These are phyloP conservation scores for Tylopilus sp. DNA, from an alignment of 1,284 basidiomycete species.

Conservation along the genomic window DNA sequence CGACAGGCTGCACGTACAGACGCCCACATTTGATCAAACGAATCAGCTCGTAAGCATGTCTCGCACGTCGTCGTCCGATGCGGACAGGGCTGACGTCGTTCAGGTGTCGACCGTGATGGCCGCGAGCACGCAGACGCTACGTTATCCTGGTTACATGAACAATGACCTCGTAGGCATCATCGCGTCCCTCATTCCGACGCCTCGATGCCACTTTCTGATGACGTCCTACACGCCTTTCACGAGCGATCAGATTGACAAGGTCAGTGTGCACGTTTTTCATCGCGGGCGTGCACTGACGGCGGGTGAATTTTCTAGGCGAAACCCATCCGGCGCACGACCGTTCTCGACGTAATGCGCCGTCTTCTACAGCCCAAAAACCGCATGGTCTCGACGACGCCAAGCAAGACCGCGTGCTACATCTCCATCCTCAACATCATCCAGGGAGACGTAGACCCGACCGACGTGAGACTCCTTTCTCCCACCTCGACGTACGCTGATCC, in stretches of 20 bases:
- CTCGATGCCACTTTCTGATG: constrained; percentile 99
- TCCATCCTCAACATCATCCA: constrained; percentile 99
- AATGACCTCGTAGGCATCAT: constrained; percentile 98
- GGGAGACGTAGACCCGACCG: constrained; percentile 96
- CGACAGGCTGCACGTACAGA: constrained; percentile 87
- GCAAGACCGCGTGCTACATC: constrained; percentile 93
- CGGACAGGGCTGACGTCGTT: constrained; percentile 6
- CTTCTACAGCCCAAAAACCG: constrained; percentile 98
- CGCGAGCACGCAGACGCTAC: constrained; percentile 93
- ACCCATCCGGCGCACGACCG: constrained; percentile 88
- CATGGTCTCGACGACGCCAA: constrained; percentile 93
- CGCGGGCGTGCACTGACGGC: background rate
- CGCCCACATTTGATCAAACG: constrained; percentile 91
- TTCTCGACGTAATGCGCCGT: constrained; percentile 98
- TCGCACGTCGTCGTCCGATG: background rate
- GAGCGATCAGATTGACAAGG: constrained; percentile 92
- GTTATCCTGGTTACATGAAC: constrained; percentile 99
- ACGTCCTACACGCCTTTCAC: constrained; percentile 99
- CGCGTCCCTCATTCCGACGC: constrained; percentile 95
- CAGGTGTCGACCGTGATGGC: constrained; percentile 95
- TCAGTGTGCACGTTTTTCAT: constrained; percentile 29
- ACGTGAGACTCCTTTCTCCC: constrained; percentile 56
- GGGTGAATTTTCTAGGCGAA: constrained; percentile 56
- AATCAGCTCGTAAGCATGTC: constrained; percentile 75
- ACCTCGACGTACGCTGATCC: background rate